Evolutionary conservation across 2,329 filamentous ascomycete species (phyloP), one percentile per base, ranked within the genome.

Genomic region (Chaetomium strumarium): DNA sequence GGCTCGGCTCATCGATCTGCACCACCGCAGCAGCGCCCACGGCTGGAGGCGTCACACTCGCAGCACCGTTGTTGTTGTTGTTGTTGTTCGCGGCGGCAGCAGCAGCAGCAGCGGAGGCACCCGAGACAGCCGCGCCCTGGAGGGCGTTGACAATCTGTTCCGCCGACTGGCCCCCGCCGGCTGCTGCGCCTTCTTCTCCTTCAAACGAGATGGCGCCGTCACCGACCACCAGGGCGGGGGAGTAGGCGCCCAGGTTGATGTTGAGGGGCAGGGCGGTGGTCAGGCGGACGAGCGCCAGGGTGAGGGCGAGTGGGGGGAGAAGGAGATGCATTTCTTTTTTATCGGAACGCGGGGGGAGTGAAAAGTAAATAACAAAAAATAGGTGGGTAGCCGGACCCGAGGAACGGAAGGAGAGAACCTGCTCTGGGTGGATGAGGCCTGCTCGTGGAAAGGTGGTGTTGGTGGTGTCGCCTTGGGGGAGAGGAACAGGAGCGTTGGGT

Each of bases 181-280:
- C n/a, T n/a, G n/a, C n/a, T n/a, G n/a, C n/a, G n/a, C 67, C 69
- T 3, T 67, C 70, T 54, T 69, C 71, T 49, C 49, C 49, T 16
- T 46, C 30, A 29, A 77, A 72, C 46, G 72, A 73, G 52, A 77
- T 76, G 64, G 74, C 74, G 66, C 74, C 74, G 69, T 77, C 74
- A 74, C 74, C 74, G 67, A 77, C 74, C 67, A 77, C 74, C 67
- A 76, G 60, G 59, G 74, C 74, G 46, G 74, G 74, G 40, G 74
- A 77, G 62, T 75, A 77, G 31, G 74, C 73, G 49, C 74, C 74
- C 48, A 77, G 68, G 66, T 76, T 76, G 71, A 77, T 76, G 69
- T 76, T 77, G 46, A 77, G 71, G 29, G 74, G 73, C 43, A 74
- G 65, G 52, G 70, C 70, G 47, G 65, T 61, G 60, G 69, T 64